Conservation (phyloP, 306 rosid species). For the Bauhinia variegata region DNA sequence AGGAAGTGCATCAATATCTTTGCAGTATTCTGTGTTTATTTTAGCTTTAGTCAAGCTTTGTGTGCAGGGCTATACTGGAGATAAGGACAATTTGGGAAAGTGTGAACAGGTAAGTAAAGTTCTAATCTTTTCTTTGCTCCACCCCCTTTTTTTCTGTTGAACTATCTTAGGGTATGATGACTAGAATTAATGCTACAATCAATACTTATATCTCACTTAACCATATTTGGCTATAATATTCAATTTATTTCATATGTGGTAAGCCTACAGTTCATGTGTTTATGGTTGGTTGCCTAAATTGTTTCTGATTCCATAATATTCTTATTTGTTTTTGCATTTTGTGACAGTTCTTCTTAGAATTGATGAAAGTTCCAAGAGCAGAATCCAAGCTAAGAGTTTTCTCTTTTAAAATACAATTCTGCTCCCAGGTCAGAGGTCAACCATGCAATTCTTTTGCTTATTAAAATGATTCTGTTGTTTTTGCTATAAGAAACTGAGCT, state of each 20-base stretch:
- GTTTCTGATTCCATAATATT: slow-evolving; percentile 15
- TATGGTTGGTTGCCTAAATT: slow-evolving; percentile 4
- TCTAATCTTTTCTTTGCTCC: slow-evolving; percentile 14
- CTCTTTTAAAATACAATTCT: slow-evolving; percentile 84
- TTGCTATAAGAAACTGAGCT: slow-evolving; percentile 33
- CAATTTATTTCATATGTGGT: neutral
- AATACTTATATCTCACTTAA: neutral
- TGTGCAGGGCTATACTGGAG: slow-evolving; percentile 75
- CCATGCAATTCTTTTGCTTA: slow-evolving; percentile 30
- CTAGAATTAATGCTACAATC: slow-evolving; percentile 10
- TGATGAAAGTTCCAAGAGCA: slow-evolving; percentile 94
- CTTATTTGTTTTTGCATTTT: slow-evolving; percentile 42
- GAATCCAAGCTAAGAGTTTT: slow-evolving; percentile 92
- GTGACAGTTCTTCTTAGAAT: slow-evolving; percentile 77
- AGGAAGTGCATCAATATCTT: slow-evolving; percentile 18
- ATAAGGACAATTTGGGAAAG: slow-evolving; percentile 85
- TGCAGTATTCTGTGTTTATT: slow-evolving; percentile 33
- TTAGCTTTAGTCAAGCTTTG: slow-evolving; percentile 38
- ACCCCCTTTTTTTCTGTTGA: neutral
- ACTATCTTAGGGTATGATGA: slow-evolving; percentile 20
- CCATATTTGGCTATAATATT: neutral
- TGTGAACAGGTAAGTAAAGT: slow-evolving; percentile 73
- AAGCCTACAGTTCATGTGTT: neutral
- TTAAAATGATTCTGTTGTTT: slow-evolving; percentile 29
- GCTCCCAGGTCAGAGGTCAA: slow-evolving; percentile 66